phyloP scores from a whole-genome alignment of 306 rosid species.

The Ammopiptanthus mongolicus region DNA sequence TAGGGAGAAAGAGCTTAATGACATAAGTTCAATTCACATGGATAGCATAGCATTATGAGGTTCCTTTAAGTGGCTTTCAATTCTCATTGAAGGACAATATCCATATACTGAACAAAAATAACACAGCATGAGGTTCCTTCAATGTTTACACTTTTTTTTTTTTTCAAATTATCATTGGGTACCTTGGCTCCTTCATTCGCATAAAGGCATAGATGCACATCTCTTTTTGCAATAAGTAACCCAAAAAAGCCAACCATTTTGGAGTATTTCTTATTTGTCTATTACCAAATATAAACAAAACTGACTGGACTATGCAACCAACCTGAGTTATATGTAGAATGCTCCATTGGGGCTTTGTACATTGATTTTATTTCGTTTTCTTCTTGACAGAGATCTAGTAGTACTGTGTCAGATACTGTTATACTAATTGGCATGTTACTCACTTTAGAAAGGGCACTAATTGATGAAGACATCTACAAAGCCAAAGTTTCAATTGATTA shows the following conservation, averaged over 20 bases:
- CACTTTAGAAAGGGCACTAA: slow-evolving; percentile 24
- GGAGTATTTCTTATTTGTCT: slow-evolving; percentile 19
- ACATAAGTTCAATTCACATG: slow-evolving; percentile 48
- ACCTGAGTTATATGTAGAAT: slow-evolving; percentile 26
- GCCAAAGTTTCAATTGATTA: slow-evolving; percentile 25
- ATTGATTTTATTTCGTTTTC: slow-evolving; percentile 22
- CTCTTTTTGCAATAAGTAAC: slow-evolving; percentile 32
- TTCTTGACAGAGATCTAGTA: slow-evolving; percentile 1
- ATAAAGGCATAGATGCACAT: slow-evolving; percentile 53
- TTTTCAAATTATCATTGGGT: slow-evolving; percentile 26
- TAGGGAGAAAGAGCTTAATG: slow-evolving; percentile 28
- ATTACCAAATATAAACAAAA: slow-evolving; percentile 25
- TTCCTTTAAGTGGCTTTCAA: slow-evolving; percentile 49
- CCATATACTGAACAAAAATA: slow-evolving; percentile 35
- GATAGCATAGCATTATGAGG: slow-evolving; percentile 36
- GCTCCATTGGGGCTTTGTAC: slow-evolving; percentile 15
- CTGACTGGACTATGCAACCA: slow-evolving; percentile 39
- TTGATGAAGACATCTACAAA: slow-evolving; percentile 27
- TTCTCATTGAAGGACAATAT: slow-evolving; percentile 42
- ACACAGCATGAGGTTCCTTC: slow-evolving; percentile 44
- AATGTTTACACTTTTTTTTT: slow-evolving; percentile 33
- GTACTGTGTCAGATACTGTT: slow-evolving; percentile 19
- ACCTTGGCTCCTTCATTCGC: slow-evolving; percentile 40
- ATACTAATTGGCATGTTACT: slow-evolving; percentile 17
- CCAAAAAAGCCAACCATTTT: slow-evolving; percentile 29